Evolutionary conservation across 1,284 basidiomycete genomes (phyloP).

Genomic region (Golubevia pallescens): DNA sequence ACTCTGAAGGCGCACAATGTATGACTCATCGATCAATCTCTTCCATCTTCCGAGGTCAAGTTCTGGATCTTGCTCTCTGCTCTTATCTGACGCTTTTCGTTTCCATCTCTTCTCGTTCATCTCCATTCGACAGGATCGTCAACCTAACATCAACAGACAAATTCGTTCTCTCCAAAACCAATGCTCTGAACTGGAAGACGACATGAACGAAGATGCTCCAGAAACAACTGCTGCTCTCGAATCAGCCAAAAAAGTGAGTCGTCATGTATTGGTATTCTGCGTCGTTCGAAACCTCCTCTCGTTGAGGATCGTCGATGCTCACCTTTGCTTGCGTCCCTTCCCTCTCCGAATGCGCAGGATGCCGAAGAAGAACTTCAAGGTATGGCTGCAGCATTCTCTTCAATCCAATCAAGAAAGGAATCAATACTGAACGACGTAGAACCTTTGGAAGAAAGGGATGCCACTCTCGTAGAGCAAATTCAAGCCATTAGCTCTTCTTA

Average conservation of each 20-base stretch:
- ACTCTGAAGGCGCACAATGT: neutral
- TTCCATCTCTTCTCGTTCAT: neutral
- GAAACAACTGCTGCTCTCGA: neutral
- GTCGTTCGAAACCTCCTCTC: no score
- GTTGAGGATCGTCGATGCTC: no score
- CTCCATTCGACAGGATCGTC: neutral
- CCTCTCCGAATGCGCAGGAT: slow-evolving; percentile 11
- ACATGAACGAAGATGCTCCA: neutral
- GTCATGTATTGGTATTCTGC: no score
- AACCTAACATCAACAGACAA: neutral
- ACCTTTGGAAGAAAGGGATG: slow-evolving; percentile 1
- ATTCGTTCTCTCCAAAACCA: neutral
- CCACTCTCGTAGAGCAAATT: neutral
- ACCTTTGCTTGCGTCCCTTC: neutral
- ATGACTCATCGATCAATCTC: no score
- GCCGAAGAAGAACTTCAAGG: slow-evolving; percentile 32
- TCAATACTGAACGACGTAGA: slow-evolving; percentile 1
- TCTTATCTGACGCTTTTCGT: neutral
- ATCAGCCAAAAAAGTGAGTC: neutral
- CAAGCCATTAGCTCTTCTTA: neutral
- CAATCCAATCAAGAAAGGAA: slow-evolving; percentile 29
- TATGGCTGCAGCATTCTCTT: slow-evolving; percentile 32
- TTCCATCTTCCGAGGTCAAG: no score
- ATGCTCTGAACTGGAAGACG: neutral
- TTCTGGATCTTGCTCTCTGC: neutral